Evolutionary conservation across 805 yeast genomes (phyloP).

Genomic region (Starmerella floricola): DNA sequence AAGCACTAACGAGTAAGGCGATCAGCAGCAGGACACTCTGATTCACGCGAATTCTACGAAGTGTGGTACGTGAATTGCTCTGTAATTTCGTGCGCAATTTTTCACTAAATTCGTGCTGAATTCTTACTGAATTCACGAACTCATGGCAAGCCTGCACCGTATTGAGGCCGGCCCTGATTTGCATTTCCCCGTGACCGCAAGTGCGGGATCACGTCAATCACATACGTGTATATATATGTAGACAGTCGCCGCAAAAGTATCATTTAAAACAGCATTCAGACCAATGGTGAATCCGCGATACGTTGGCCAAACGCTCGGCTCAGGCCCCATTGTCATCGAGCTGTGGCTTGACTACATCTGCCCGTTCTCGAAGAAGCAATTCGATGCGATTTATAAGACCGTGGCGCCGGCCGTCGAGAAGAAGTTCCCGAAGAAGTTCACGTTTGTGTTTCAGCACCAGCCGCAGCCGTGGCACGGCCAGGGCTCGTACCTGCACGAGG

Average conservation of each 20-base stretch:
- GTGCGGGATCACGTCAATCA: too few species aligned
- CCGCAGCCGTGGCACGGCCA: slow-evolving; percentile 90
- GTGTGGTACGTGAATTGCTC: too few species aligned
- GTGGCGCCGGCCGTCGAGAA: slow-evolving; percentile 42
- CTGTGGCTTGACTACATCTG: slow-evolving; percentile 36
- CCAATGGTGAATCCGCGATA: slow-evolving; percentile 21
- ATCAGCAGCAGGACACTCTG: too few species aligned
- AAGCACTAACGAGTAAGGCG: too few species aligned
- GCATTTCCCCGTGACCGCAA: slow-evolving; percentile 1
- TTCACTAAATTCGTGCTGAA: too few species aligned
- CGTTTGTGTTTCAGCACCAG: slow-evolving; percentile 55
- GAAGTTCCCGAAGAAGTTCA: slow-evolving; percentile 39
- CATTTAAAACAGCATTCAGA: neutral
- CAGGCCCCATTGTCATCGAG: slow-evolving; percentile 21
- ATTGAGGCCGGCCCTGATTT: too few species aligned
- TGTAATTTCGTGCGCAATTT: too few species aligned
- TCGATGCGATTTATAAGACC: slow-evolving; percentile 37
- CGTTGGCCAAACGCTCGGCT: slow-evolving; percentile 19
- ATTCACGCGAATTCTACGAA: too few species aligned
- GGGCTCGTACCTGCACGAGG: slow-evolving; percentile 56
- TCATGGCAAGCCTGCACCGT: too few species aligned
- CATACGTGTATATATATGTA: too few species aligned
- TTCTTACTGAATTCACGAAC: too few species aligned
- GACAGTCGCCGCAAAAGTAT: too few species aligned
- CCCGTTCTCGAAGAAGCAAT: slow-evolving; percentile 58